A percentile compares a stretch with the other conserved stretches of the same genome.
phyloP scores from a whole-genome alignment of 805 yeast genomes.

The Debaryomyces prosopidis region DNA sequence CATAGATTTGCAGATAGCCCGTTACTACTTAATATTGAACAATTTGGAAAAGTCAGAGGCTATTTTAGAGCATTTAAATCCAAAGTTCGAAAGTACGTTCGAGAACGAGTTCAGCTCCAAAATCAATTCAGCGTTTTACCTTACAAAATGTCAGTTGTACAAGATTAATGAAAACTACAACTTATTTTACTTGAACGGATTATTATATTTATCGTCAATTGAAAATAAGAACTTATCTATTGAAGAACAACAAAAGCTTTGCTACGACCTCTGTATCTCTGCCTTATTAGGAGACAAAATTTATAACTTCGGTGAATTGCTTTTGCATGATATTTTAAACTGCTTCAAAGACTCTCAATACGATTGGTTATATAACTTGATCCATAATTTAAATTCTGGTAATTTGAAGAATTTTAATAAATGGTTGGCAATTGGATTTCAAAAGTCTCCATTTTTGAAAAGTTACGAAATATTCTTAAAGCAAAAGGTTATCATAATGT shows the following conservation, averaged over 20 bases:
- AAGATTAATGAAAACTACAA: constrained; percentile 78
- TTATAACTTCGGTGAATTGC: constrained; percentile 93
- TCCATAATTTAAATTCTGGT: constrained; percentile 75
- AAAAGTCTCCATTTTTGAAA: constrained; percentile 55
- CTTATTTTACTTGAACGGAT: constrained; percentile 74
- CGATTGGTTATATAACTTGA: constrained; percentile 71
- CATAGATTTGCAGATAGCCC: constrained; percentile 65
- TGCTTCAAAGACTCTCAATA: constrained; percentile 48
- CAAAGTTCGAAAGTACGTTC: constrained; percentile 48
- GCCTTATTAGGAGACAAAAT: constrained; percentile 90
- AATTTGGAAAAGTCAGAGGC: constrained; percentile 60
- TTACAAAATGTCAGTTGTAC: constrained; percentile 74
- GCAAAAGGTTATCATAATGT: constrained; percentile 90
- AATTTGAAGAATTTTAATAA: constrained; percentile 66
- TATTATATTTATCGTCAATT: constrained; percentile 80
- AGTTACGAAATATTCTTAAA: constrained; percentile 65
- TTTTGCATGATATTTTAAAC: constrained; percentile 80
- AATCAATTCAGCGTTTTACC: constrained; percentile 81
- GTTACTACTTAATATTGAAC: constrained; percentile 59
- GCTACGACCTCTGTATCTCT: constrained; percentile 75
- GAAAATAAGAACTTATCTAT: constrained; percentile 41
- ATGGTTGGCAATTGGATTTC: constrained; percentile 38
- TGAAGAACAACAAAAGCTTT: constrained; percentile 45
- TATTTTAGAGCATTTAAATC: constrained; percentile 60
- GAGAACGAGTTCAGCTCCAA: constrained; percentile 41